Evolutionary conservation across 179 eudicot genomes (phyloP), one percentile per base, ranked within the genome.

Genomic region (Actinidia chinensis): DNA sequence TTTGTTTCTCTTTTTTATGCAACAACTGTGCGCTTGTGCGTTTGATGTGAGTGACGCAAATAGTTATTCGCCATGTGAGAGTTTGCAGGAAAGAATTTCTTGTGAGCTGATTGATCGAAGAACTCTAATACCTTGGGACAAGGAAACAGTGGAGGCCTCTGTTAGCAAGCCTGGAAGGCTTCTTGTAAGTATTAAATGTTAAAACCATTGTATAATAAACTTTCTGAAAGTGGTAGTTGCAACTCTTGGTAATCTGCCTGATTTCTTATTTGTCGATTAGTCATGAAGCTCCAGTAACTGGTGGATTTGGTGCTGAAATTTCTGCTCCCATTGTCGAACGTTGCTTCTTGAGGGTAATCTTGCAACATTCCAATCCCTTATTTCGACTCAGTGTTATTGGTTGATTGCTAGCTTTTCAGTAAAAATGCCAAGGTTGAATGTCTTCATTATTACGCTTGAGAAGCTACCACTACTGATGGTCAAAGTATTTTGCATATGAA

Each of bases 271-370:
- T 72, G 64, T 87, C 94, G 99, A 85, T 96, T 73, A 96, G 99
- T 78, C 99, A 96, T 83, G 99, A 96, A 86, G 99, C 99, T 83
- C 99, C 99, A 59, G 87, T 94, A 61, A 96, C 99, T 23, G 98
- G 98, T 77, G 99, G 99, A 80, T 96, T 96, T 83, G 99, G 98
- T 33, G 99, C 98, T 79, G 99, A 96, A 78, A 89, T 96, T 48
- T 97, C 99, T 80, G 97, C 99, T 63, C 92, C 99, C 46, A 77
- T 96, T 55, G 86, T 90, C 7, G 99, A 96, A 75, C 90, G 98
- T 60, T 96, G 99, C 90, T 96, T 96, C 87, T 83, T 92, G 83
- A 90, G 98, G 92, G 99, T 96, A 87, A 85, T 50, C n/a, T 70
- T 4, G n/a, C 22, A 22, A 44, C 7, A 50, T 5, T 17, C 15